Conservation (phyloP, 345 rosid genomes). For the Arabidopsis thaliana region DNA sequence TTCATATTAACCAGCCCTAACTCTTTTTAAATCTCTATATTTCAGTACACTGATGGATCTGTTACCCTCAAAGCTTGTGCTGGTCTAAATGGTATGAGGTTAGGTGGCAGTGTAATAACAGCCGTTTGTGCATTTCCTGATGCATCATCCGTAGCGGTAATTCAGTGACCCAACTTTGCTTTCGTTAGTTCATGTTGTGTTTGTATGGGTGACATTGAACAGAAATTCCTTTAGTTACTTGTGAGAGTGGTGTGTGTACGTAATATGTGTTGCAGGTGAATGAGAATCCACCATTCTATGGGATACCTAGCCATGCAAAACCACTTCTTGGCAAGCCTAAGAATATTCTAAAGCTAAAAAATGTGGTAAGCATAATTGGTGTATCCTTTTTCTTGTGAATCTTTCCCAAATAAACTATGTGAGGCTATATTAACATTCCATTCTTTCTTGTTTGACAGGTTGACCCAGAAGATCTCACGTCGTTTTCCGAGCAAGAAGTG, state of each 20-base stretch:
- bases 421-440: not conserved
- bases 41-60: conserved; percentile 75
- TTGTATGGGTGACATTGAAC: conserved; percentile 29
- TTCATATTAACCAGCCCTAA: not conserved
- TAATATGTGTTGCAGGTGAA: conserved; percentile 50
- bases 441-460: conserved; percentile 56
- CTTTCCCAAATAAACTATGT: not conserved
- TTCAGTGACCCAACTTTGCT: conserved; percentile 18
- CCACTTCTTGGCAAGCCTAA: conserved; percentile 85
- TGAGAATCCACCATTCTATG: conserved; percentile 53
- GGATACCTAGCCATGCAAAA: conserved; percentile 75
- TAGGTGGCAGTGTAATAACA: conserved; percentile 83
- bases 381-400: conserved; percentile 2
- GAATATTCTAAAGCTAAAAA: conserved; percentile 73
- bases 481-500: conserved; percentile 59
- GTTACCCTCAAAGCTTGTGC: conserved; percentile 80
- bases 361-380: conserved; percentile 64
- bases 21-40: not conserved
- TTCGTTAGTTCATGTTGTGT: conserved; percentile 14
- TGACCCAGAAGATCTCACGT: conserved; percentile 55
- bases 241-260: conserved; percentile 41
- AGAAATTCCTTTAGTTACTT: conserved; percentile 21
- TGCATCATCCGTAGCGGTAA: conserved; percentile 57
- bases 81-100: conserved; percentile 88
- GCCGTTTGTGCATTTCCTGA: conserved; percentile 72